A percentile compares a stretch with the other conserved stretches of the same genome.
phyloP scores from a whole-genome alignment of 495 filamentous ascomycete species.

The Lasiosphaeris hirsuta region DNA sequence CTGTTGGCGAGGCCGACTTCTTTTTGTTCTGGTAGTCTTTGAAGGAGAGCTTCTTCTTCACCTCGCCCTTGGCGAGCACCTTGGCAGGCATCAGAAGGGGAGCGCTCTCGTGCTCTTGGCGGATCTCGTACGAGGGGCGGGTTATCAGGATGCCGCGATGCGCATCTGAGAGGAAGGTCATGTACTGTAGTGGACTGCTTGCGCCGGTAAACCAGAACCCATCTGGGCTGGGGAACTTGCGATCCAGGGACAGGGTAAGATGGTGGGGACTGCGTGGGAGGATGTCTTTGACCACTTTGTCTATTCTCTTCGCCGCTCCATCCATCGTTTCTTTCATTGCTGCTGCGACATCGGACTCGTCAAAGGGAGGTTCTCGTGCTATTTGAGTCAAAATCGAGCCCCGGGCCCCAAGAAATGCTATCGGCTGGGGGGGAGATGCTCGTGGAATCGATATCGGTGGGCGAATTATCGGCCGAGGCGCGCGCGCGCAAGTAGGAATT shows the following conservation, averaged over 20 bases:
- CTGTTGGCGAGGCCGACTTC: slow-evolving; percentile 39
- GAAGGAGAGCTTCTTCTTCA: slow-evolving; percentile 46
- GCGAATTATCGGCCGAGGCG: slow-evolving; percentile 2
- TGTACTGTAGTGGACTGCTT: slow-evolving; percentile 40
- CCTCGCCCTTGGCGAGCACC: slow-evolving; percentile 32
- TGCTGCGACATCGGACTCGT: slow-evolving; percentile 28
- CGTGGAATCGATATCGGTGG: neutral
- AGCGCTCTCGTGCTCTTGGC: slow-evolving; percentile 34
- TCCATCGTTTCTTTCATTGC: slow-evolving; percentile 46
- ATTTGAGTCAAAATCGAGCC: neutral
- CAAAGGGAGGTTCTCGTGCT: slow-evolving; percentile 13
- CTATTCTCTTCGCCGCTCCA: slow-evolving; percentile 44
- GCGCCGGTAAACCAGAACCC: slow-evolving; percentile 36
- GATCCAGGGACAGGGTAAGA: slow-evolving; percentile 37
- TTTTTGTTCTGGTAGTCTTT: slow-evolving; percentile 47
- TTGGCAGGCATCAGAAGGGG: slow-evolving; percentile 24
- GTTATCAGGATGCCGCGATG: slow-evolving; percentile 47
- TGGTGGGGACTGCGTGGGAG: slow-evolving; percentile 44
- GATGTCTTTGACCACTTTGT: slow-evolving; percentile 39
- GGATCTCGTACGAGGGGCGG: slow-evolving; percentile 40
- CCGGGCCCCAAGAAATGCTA: neutral
- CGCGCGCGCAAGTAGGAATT: neutral
- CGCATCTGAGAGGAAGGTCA: slow-evolving; percentile 43
- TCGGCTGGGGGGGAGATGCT: neutral
- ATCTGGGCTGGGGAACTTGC: slow-evolving; percentile 35